Conservation (phyloP, 371 early-diverging fungal species). For the Mucor indicus region DNA sequence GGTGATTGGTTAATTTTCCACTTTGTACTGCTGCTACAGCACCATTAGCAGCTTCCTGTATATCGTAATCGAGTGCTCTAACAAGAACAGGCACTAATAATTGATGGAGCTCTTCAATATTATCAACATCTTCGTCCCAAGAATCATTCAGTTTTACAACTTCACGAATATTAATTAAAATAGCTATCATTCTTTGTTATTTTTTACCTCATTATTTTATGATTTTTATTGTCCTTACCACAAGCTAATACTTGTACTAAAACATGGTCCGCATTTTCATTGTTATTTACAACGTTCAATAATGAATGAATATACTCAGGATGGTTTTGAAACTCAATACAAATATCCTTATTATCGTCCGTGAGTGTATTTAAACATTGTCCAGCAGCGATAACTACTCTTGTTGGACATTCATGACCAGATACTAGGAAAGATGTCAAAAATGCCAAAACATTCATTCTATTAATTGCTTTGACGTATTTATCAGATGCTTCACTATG, state of each 20-base stretch:
- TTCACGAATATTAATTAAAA: conserved; percentile 39
- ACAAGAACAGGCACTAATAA: conserved; percentile 54
- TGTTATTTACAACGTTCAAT: conserved; percentile 44
- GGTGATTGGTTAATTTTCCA: conserved; percentile 9
- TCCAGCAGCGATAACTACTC: conserved; percentile 66
- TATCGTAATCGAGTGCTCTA: conserved; percentile 55
- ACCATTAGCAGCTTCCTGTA: conserved; percentile 57
- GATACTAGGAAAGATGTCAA: conserved; percentile 64
- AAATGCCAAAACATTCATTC: conserved; percentile 63
- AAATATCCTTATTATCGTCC: conserved; percentile 72
- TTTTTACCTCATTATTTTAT: too few relatives aligned
- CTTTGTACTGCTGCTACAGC: conserved; percentile 44
- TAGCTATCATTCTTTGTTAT: too few relatives aligned
- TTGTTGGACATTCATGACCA: conserved; percentile 57
- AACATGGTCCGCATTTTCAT: conserved; percentile 35
- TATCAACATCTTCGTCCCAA: conserved; percentile 43
- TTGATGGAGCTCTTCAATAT: conserved; percentile 40
- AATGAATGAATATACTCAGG: conserved; percentile 55
- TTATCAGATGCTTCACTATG: conserved; percentile 67
- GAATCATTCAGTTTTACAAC: conserved; percentile 26
- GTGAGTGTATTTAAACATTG: conserved; percentile 84
- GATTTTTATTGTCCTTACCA: conserved; percentile 34
- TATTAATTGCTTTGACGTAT: conserved; percentile 64
- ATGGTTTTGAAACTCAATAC: conserved; percentile 59
- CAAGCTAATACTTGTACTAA: conserved; percentile 57